These are phyloP conservation scores for Sinapis alba DNA, from an alignment of 441 rosid genomes.

Conservation along the genomic window DNA sequence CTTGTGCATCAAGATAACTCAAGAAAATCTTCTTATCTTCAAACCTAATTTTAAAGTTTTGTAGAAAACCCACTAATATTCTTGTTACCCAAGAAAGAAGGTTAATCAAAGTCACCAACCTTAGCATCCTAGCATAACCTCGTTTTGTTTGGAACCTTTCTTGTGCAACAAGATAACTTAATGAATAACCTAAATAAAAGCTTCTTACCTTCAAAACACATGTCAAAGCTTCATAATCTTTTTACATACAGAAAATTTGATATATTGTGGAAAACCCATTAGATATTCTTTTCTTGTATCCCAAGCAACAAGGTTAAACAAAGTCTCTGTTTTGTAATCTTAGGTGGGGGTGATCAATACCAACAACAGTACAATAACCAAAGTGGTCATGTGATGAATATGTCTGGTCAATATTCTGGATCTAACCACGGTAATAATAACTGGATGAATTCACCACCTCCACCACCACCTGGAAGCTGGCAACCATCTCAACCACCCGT, in stretches of 20 bases:
- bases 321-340: conserved; percentile 22
- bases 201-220: background rate
- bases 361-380: conserved; percentile 35
- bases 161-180: conserved; percentile 18
- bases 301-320: conserved; percentile 20
- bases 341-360: conserved; percentile 40
- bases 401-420: conserved; percentile 45
- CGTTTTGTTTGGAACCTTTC: conserved; percentile 8
- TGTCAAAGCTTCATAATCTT: background rate
- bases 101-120: conserved; percentile 12
- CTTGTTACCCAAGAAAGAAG: too few relatives aligned
- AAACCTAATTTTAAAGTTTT: too few relatives aligned
- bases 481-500: conserved; percentile 29
- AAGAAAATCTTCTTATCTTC: background rate
- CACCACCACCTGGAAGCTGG: conserved; percentile 46
- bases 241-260: background rate
- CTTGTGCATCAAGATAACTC: conserved; percentile 24
- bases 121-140: background rate
- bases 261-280: background rate
- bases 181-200: background rate
- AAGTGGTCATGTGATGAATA: conserved; percentile 33
- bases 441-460: conserved; percentile 56
- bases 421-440: conserved; percentile 25
- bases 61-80: too few relatives aligned
- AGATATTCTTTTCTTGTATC: conserved; percentile 8